A percentile compares a stretch with the other conserved stretches of the same genome.
Evolutionary conservation across 306 rosid genomes (phyloP).

Genomic region (Malus orientalis): DNA sequence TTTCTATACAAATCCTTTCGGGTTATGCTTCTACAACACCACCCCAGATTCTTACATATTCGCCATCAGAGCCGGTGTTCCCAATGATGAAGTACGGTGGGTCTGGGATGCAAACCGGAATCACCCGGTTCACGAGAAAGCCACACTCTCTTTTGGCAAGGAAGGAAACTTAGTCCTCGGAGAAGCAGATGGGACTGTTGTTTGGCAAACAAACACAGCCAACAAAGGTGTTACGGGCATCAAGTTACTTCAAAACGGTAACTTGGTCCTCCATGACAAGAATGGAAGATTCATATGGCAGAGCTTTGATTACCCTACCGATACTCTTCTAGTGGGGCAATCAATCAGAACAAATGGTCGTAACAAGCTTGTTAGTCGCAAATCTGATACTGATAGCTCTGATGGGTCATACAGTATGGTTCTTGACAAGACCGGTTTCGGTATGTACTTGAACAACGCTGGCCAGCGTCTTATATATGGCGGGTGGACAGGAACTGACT

Average conservation of each 20-base stretch:
- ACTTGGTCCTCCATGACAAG: slow-evolving; percentile 23
- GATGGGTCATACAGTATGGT: slow-evolving; percentile 24
- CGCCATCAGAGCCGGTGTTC: slow-evolving; percentile 21
- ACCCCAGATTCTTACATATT: slow-evolving; percentile 22
- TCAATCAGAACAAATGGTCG: slow-evolving; percentile 9
- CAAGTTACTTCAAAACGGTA: slow-evolving; percentile 18
- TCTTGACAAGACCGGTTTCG: slow-evolving; percentile 9
- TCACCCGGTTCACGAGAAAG: slow-evolving; percentile 24
- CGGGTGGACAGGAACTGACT: slow-evolving; percentile 13
- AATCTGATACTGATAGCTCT: slow-evolving; percentile 18
- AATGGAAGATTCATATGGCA: slow-evolving; percentile 25
- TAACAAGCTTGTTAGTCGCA: slow-evolving; percentile 21
- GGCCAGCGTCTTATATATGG: slow-evolving; percentile 25
- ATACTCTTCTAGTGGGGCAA: slow-evolving; percentile 21
- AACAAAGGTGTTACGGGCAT: slow-evolving; percentile 24
- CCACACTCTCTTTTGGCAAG: slow-evolving; percentile 18
- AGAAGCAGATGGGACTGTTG: slow-evolving; percentile 10
- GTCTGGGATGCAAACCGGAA: slow-evolving; percentile 33
- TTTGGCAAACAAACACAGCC: slow-evolving; percentile 35
- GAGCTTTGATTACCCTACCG: slow-evolving; percentile 28
- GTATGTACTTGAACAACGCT: slow-evolving; percentile 14
- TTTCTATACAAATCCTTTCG: slow-evolving; percentile 15
- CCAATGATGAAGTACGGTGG: slow-evolving; percentile 22
- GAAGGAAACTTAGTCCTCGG: slow-evolving; percentile 27
- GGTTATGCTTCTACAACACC: slow-evolving; percentile 35